Percentiles rank a stretch among this genome's conserved stretches.
phyloP scores from a whole-genome alignment of 2,329 filamentous ascomycete genomes.

The Laburnicola sp. region DNA sequence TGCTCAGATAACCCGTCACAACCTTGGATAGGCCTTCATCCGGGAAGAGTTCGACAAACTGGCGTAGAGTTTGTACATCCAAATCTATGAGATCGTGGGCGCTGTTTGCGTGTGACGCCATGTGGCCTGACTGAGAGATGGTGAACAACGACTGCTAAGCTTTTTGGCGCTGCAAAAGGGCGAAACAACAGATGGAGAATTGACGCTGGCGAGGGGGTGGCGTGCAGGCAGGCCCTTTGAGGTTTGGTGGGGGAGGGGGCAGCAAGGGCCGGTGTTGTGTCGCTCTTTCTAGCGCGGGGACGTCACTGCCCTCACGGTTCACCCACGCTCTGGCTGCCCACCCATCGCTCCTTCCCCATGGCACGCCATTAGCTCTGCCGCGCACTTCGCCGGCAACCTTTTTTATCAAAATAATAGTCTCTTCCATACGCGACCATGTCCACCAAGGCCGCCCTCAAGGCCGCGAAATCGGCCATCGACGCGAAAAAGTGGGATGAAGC shows the following conservation, averaged over 20 bases:
- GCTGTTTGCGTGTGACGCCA: slow-evolving; percentile 43
- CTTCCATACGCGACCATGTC: slow-evolving; percentile 29
- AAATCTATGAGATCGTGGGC: slow-evolving; percentile 59
- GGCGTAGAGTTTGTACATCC: slow-evolving; percentile 74
- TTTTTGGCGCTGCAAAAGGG: too few species aligned
- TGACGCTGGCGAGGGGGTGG: neutral
- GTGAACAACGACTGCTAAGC: too few species aligned
- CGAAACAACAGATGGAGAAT: neutral
- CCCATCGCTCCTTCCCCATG: slow-evolving; percentile 23
- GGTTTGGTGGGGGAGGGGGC: slow-evolving; percentile 12
- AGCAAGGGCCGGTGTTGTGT: too few species aligned
- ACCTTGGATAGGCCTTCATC: slow-evolving; percentile 80
- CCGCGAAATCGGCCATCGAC: slow-evolving; percentile 76
- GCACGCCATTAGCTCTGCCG: slow-evolving; percentile 21
- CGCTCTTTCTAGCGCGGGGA: slow-evolving; percentile 31
- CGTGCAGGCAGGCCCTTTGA: slow-evolving; percentile 2
- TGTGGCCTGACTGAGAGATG: slow-evolving; percentile 14
- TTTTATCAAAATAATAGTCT: slow-evolving; percentile 4
- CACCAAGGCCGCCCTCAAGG: slow-evolving; percentile 77
- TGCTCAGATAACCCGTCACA: slow-evolving; percentile 78
- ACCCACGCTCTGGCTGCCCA: slow-evolving; percentile 21
- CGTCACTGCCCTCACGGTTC: slow-evolving; percentile 24
- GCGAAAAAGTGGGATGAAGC: slow-evolving; percentile 78
- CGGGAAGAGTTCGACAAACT: slow-evolving; percentile 83
- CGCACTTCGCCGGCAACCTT: slow-evolving; percentile 16